Conservation (phyloP, 1,284 basidiomycete genomes). For the Cystobasidium pallidum region DNA sequence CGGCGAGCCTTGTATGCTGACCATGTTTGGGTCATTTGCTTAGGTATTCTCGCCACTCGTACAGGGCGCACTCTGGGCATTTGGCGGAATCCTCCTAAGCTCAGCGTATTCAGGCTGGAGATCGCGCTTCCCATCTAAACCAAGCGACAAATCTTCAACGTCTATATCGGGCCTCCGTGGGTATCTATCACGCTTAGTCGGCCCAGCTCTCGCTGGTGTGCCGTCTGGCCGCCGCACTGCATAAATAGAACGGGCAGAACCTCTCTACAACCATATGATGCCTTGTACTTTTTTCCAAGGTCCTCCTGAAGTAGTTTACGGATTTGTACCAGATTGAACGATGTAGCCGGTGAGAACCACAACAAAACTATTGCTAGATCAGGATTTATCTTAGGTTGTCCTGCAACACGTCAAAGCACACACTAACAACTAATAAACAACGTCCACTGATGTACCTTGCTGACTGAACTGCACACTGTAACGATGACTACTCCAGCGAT, state of each 20-base stretch:
- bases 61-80: constrained; percentile 41
- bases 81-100: constrained; percentile 34
- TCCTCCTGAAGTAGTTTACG: too few species aligned
- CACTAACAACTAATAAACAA: too few species aligned
- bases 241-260: neutral
- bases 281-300: too few species aligned
- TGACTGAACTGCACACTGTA: too few species aligned
- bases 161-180: neutral
- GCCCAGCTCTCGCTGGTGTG: neutral
- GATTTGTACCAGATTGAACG: too few species aligned
- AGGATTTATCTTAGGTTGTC: too few species aligned
- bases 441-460: too few species aligned
- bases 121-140: neutral
- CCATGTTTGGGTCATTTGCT: neutral
- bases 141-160: neutral
- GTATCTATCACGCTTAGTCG: constrained; percentile 6
- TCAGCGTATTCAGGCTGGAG: constrained; percentile 19
- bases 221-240: neutral
- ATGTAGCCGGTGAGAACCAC: too few species aligned
- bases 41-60: constrained; percentile 41
- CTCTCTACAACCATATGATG: neutral
- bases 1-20: too few species aligned
- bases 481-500: too few species aligned
- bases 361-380: too few species aligned
- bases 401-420: too few species aligned